Percentiles rank a stretch among this genome's conserved stretches.
Conservation (phyloP, 352 stramenopile species). For the Phytophthora agathidicida region DNA sequence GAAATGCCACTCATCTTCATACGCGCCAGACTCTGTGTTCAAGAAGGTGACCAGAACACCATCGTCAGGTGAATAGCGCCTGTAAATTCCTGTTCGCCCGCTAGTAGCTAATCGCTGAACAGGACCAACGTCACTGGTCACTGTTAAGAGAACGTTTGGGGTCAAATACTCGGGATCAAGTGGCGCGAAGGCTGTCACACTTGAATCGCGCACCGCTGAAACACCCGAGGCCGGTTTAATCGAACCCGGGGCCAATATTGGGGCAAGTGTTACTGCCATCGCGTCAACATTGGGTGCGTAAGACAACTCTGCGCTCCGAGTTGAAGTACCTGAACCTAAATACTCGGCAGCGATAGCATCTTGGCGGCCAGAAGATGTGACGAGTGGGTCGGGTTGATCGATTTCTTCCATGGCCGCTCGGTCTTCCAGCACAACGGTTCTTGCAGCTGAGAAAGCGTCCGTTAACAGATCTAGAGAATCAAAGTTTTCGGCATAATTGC, state of each 20-base stretch:
- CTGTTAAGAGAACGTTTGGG: conserved; percentile 78
- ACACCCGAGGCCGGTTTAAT: conserved; percentile 30
- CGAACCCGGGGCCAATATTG: conserved; percentile 63
- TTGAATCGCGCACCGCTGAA: conserved; percentile 23
- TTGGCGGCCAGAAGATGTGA: conserved; percentile 32
- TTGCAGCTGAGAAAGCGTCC: conserved; percentile 58
- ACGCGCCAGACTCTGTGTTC: conserved; percentile 86
- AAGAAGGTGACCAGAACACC: conserved; percentile 84
- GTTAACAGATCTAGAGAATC: conserved; percentile 53
- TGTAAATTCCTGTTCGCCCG: conserved; percentile 74
- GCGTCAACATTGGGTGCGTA: conserved; percentile 58
- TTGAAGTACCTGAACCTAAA: conserved; percentile 26
- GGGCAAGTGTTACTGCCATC: conserved; percentile 80
- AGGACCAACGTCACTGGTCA: conserved; percentile 71
- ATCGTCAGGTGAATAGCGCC: conserved; percentile 55
- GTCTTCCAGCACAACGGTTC: conserved; percentile 56
- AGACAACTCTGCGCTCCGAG: conserved; percentile 9
- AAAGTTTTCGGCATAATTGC: conserved; percentile 56
- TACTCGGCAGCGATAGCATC: conserved; percentile 19
- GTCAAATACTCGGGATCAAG: conserved; percentile 78
- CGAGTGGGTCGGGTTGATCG: conserved; percentile 72
- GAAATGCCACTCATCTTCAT: conserved; percentile 84
- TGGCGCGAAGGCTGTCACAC: conserved; percentile 53
- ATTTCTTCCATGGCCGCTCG: conserved; percentile 78
- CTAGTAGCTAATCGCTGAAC: conserved; percentile 70